Percentiles rank a stretch among this genome's conserved stretches.
phyloP scores from a whole-genome alignment of 1,284 basidiomycete species.

The Apiotrichum mycotoxinovorans region DNA sequence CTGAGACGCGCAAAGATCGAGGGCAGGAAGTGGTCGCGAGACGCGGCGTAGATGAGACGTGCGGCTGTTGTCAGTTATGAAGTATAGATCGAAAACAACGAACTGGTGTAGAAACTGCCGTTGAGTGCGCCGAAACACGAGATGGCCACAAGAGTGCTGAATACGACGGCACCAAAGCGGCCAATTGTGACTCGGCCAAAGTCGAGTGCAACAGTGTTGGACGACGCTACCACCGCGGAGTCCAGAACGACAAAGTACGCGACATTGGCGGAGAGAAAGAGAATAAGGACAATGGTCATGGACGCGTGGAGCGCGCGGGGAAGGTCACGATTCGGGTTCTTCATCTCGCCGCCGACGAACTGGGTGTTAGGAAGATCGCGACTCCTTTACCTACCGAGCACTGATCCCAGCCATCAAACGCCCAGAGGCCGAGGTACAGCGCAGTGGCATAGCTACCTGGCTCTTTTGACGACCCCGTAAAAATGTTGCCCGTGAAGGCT shows the following conservation, averaged over 20 bases:
- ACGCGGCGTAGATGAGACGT: slow-evolving; percentile 81
- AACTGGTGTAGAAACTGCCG: slow-evolving; percentile 74
- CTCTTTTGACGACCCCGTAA: slow-evolving; percentile 68
- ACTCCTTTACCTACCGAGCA: slow-evolving; percentile 43
- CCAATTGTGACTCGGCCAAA: slow-evolving; percentile 87
- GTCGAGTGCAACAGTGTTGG: slow-evolving; percentile 89
- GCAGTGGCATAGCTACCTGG: slow-evolving; percentile 87
- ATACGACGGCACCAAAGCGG: slow-evolving; percentile 75
- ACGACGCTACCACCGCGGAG: slow-evolving; percentile 56
- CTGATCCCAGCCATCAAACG: slow-evolving; percentile 79
- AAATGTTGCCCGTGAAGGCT: slow-evolving; percentile 55
- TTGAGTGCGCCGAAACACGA: slow-evolving; percentile 92
- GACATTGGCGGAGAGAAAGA: slow-evolving; percentile 79
- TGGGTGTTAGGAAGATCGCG: slow-evolving; percentile 35
- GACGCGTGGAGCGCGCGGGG: slow-evolving; percentile 85
- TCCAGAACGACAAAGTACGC: slow-evolving; percentile 94
- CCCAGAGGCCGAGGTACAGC: slow-evolving; percentile 92
- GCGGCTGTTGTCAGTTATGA: slow-evolving; percentile 49
- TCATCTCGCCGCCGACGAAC: slow-evolving; percentile 90
- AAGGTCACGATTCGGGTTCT: slow-evolving; percentile 76
- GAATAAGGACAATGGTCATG: slow-evolving; percentile 62
- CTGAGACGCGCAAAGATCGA: slow-evolving; percentile 73
- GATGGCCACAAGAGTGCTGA: slow-evolving; percentile 81
- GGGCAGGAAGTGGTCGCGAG: slow-evolving; percentile 82
- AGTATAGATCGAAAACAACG: slow-evolving; percentile 10